Base-by-base conservation (phyloP, 345 rosid genomes). In the Jatropha curcas region DNA sequence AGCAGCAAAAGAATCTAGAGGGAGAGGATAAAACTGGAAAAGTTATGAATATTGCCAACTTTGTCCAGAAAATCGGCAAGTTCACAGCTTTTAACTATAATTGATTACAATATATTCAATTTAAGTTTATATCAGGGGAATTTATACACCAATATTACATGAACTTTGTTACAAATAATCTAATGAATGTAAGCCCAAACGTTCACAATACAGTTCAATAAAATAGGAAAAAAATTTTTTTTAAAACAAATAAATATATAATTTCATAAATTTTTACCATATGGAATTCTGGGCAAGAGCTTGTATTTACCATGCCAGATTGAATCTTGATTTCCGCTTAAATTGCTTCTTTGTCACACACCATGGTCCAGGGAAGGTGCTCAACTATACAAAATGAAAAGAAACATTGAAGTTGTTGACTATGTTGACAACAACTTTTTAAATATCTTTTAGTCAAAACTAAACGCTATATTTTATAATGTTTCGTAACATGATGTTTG, bases 361-460 rank as follows among this genome's bases (percentile, higher is more conserved):
- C 98, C 97, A 94, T 17, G 84, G 60, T 45, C 76, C 88, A n/a
- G 89, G 92, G 75, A 94, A 94, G 37, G 88, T 85, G 84, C 98
- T 94, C 77, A 90, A 82, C 97, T 92, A 86, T 78, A 60, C n/a
- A 61, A 65, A 34, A 68, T 33, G 34, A 65, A 20, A n/a, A n/a
- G n/a, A n/a, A n/a, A n/a, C n/a, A n/a, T n/a, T n/a, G n/a, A n/a
- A n/a, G n/a, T n/a, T n/a, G n/a, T n/a, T n/a, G n/a, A n/a, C n/a
- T n/a, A n/a, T n/a, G n/a, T n/a, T n/a, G n/a, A n/a, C n/a, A n/a
- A n/a, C n/a, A n/a, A n/a, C n/a, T n/a, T n/a, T n/a, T n/a, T n/a
- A n/a, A n/a, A n/a, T n/a, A n/a, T n/a, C n/a, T n/a, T n/a, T n/a
- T n/a, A n/a, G n/a, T n/a, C n/a, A n/a, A n/a, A n/a, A n/a, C n/a